A percentile compares a stretch with the other conserved stretches of the same genome.
phyloP scores from a whole-genome alignment of 257 asterid genomes.

The Ehretia macrophylla region DNA sequence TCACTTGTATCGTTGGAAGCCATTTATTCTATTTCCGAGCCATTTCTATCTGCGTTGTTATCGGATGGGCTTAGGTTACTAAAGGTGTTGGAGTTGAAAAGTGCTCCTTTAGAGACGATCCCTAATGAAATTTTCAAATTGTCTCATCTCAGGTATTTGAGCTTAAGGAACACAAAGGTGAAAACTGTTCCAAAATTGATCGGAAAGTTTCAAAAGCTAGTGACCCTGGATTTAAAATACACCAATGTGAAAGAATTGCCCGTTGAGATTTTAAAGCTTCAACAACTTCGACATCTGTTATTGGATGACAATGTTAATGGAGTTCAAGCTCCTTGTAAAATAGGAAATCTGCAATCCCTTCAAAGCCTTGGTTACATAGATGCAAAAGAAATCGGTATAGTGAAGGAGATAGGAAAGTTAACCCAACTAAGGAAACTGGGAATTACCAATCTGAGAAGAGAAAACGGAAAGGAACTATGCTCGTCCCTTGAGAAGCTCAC shows the following conservation, averaged over 20 bases:
- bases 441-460: conserved; percentile 21
- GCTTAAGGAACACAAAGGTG: conserved; percentile 16
- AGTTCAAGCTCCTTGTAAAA: conserved; percentile 12
- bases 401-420: conserved; percentile 22
- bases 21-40: background rate
- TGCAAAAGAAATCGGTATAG: conserved; percentile 7
- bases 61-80: conserved; percentile 12
- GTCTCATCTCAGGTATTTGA: conserved; percentile 18
- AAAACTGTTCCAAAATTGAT: conserved; percentile 12
- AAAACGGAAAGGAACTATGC: conserved; percentile 23
- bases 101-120: conserved; percentile 5
- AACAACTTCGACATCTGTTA: conserved; percentile 13
- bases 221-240: conserved; percentile 18
- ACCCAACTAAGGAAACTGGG: conserved; percentile 14
- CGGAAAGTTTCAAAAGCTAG: conserved; percentile 19
- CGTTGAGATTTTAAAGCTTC: conserved; percentile 19
- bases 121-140: conserved; percentile 16
- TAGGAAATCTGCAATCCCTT: conserved; percentile 17
- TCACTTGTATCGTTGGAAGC: conserved; percentile 7
- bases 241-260: conserved; percentile 17
- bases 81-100: conserved; percentile 17
- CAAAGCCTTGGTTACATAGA: conserved; percentile 10
- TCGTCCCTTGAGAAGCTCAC: conserved; percentile 21
- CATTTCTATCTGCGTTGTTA: conserved; percentile 6
- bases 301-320: background rate